These are phyloP conservation scores for Aspergillus terreus DNA, from an alignment of 2,329 filamentous ascomycete species.

Conservation along the genomic window DNA sequence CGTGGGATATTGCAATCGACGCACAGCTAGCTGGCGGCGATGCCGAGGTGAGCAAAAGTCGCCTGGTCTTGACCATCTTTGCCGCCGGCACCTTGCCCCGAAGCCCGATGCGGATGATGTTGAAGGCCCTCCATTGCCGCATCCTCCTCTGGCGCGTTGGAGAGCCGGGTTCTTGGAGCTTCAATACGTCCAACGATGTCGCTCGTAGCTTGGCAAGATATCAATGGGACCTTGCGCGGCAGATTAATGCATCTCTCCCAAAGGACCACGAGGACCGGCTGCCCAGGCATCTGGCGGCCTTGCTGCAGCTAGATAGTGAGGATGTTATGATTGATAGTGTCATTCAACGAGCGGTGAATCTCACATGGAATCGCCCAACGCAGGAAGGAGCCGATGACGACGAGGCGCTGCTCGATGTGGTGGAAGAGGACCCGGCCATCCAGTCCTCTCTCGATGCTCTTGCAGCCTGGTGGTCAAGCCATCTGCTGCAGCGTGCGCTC, in stretches of 20 bases:
- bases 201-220: conserved; percentile 70
- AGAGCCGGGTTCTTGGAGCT: conserved; percentile 61
- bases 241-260: conserved; percentile 48
- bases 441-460: conserved; percentile 84
- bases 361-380: conserved; percentile 81
- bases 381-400: conserved; percentile 60
- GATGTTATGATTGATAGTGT: conserved; percentile 74
- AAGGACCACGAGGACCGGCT: conserved; percentile 62
- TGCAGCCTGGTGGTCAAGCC: conserved; percentile 84
- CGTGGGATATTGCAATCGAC: conserved; percentile 90
- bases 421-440: conserved; percentile 81
- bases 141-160: conserved; percentile 78
- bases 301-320: conserved; percentile 77
- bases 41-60: conserved; percentile 80
- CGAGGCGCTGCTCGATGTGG: conserved; percentile 73
- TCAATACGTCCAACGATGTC: conserved; percentile 62
- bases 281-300: conserved; percentile 69
- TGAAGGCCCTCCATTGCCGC: conserved; percentile 88
- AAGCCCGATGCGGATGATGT: conserved; percentile 78
- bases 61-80: conserved; percentile 79
- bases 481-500: conserved; percentile 67
- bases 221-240: conserved; percentile 77
- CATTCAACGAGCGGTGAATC: conserved; percentile 80
- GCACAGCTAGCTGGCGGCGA: conserved; percentile 90
- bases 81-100: conserved; percentile 83